phyloP scores from a whole-genome alignment of 2,329 filamentous ascomycete genomes.

The Thielaviopsis cerberus region DNA sequence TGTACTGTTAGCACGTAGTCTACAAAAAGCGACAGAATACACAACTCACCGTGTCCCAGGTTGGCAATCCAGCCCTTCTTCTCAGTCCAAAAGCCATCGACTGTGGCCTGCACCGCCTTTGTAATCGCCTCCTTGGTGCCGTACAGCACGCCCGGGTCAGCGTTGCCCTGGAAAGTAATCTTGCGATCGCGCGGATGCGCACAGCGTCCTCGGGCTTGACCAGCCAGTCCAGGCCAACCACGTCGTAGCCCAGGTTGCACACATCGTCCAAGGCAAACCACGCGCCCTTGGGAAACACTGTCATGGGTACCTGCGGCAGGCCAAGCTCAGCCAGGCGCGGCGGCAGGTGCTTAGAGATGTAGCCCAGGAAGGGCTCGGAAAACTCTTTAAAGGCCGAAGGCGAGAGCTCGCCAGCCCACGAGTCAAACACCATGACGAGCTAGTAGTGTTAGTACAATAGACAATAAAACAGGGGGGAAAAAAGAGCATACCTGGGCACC shows the following conservation, averaged over 20 bases:
- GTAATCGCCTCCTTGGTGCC: slow-evolving; percentile 69
- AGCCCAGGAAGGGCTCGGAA: slow-evolving; percentile 65
- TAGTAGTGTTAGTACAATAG: slow-evolving; percentile 18
- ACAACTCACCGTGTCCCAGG: slow-evolving; percentile 64
- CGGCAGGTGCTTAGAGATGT: slow-evolving; percentile 70
- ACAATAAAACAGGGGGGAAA: neutral
- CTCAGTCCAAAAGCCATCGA: slow-evolving; percentile 58
- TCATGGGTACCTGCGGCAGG: slow-evolving; percentile 76
- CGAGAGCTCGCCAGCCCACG: slow-evolving; percentile 87
- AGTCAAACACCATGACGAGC: slow-evolving; percentile 93
- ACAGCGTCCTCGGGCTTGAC: slow-evolving; percentile 75
- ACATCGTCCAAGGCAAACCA: slow-evolving; percentile 85
- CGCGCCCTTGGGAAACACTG: slow-evolving; percentile 91
- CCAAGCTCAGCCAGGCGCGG: slow-evolving; percentile 53
- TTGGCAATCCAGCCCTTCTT: slow-evolving; percentile 93
- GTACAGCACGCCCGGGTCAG: slow-evolving; percentile 84
- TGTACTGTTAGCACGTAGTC: slow-evolving; percentile 20
- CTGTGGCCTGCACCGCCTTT: slow-evolving; percentile 65
- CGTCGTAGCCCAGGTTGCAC: slow-evolving; percentile 77
- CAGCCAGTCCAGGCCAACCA: slow-evolving; percentile 88
- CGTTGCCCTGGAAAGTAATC: slow-evolving; percentile 80
- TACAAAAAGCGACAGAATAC: slow-evolving; percentile 8
- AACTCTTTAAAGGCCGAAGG: slow-evolving; percentile 70
- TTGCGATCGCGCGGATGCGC: slow-evolving; percentile 53
- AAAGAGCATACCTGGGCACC: slow-evolving; percentile 56